These are phyloP conservation scores for Suhomyces kilbournensis DNA, from an alignment of 805 yeast genomes.

Conservation along the genomic window DNA sequence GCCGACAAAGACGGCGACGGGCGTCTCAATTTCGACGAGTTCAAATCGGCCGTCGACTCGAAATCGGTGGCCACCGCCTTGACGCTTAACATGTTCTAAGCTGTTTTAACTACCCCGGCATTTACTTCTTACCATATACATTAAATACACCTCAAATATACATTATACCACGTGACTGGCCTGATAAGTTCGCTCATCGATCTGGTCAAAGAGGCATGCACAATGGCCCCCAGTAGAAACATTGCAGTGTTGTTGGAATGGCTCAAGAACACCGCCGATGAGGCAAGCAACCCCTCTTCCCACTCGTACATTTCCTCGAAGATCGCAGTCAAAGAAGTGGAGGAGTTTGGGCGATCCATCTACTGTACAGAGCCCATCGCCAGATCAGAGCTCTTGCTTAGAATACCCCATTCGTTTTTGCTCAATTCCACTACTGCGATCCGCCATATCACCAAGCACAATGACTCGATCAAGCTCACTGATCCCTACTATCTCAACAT, in stretches of 20 bases:
- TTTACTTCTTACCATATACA: background rate
- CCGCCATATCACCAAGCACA: slow-evolving; percentile 40
- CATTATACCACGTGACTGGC: background rate
- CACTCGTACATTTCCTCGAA: slow-evolving; percentile 36
- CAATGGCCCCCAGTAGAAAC: slow-evolving; percentile 3
- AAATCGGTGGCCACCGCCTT: slow-evolving; percentile 59
- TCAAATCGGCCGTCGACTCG: slow-evolving; percentile 61
- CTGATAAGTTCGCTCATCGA: background rate
- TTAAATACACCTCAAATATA: background rate
- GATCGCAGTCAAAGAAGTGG: slow-evolving; percentile 40
- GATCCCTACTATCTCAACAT: slow-evolving; percentile 18
- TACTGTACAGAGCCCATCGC: slow-evolving; percentile 39
- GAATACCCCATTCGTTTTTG: slow-evolving; percentile 56
- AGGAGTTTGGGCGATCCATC: slow-evolving; percentile 61
- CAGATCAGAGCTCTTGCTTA: slow-evolving; percentile 45
- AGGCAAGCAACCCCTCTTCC: slow-evolving; percentile 16
- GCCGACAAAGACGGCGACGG: slow-evolving; percentile 90
- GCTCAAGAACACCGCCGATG: slow-evolving; percentile 27
- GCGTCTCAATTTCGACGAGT: slow-evolving; percentile 80
- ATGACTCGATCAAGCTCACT: slow-evolving; percentile 30
- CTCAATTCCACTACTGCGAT: slow-evolving; percentile 55
- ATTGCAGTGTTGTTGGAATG: slow-evolving; percentile 23
- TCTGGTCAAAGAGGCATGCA: background rate
- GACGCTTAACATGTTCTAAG: slow-evolving; percentile 46
- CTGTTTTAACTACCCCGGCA: slow-evolving; percentile 12